phyloP scores from a whole-genome alignment of 148 eudicot genomes.

The Hydrangea macrophylla region DNA sequence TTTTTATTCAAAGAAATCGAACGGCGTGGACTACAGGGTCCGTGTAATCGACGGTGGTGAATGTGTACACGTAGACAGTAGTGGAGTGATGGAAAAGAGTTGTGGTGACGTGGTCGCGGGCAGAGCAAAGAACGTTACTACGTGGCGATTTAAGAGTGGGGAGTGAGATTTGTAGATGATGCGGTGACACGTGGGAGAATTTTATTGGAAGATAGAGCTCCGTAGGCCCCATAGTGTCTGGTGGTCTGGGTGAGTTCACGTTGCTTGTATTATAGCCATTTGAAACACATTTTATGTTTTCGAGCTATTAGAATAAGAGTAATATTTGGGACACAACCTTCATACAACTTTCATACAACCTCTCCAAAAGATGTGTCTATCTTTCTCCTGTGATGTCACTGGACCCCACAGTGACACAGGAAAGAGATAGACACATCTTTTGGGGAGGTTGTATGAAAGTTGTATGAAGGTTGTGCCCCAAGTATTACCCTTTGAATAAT shows the following conservation, averaged over 20 bases:
- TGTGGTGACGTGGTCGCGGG: constrained; percentile 14
- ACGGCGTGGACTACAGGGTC: neutral
- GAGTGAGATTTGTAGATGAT: constrained; percentile 10
- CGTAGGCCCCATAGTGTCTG: neutral
- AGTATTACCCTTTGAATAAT: too few species aligned
- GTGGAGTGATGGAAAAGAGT: constrained; percentile 6
- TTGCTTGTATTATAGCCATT: constrained; percentile 22
- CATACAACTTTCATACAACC: too few species aligned
- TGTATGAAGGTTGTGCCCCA: too few species aligned
- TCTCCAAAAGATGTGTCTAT: too few species aligned
- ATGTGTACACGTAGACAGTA: constrained; percentile 4
- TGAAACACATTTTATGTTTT: constrained; percentile 9
- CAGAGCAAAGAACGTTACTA: constrained; percentile 5
- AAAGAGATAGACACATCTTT: too few species aligned
- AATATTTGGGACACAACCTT: too few species aligned
- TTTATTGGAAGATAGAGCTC: neutral
- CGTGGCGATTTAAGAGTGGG: constrained; percentile 22
- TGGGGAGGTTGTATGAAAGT: too few species aligned
- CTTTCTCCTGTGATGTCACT: too few species aligned
- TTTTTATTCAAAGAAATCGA: neutral
- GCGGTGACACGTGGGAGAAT: constrained; percentile 13
- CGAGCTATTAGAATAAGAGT: too few species aligned
- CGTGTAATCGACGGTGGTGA: neutral
- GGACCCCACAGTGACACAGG: too few species aligned
- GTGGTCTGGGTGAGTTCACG: constrained; percentile 19